These are phyloP conservation scores for Lactifluus echinatus DNA, from an alignment of 768 basidiomycete genomes.

Conservation along the genomic window DNA sequence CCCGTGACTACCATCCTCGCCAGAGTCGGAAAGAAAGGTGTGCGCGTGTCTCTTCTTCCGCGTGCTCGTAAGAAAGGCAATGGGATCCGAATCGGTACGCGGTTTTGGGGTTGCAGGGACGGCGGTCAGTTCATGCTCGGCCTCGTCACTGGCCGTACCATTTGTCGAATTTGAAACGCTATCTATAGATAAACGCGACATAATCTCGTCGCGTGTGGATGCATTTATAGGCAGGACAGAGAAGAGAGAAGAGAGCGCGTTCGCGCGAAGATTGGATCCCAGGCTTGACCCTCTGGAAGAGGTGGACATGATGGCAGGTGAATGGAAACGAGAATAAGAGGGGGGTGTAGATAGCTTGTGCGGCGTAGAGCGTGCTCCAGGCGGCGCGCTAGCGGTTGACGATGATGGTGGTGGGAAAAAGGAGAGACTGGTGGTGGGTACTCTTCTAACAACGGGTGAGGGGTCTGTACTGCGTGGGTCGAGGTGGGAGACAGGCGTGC, in stretches of 20 bases:
- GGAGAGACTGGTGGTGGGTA: constrained; percentile 27
- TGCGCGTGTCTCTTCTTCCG: background rate
- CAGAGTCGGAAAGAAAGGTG: background rate
- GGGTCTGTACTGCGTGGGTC: background rate
- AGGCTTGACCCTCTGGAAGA: background rate
- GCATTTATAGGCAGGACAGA: constrained; percentile 18
- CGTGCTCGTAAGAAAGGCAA: background rate
- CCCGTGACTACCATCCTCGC: background rate
- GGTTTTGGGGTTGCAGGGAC: constrained; percentile 13
- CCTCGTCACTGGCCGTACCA: constrained; percentile 15
- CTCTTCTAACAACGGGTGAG: constrained; percentile 23
- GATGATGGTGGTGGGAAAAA: constrained; percentile 26
- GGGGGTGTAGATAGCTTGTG: background rate
- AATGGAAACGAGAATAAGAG: background rate
- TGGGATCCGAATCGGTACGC: background rate
- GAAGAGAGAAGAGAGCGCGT: constrained; percentile 16
- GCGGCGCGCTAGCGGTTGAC: constrained; percentile 1
- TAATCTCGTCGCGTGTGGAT: constrained; percentile 18
- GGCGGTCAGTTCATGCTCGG: constrained; percentile 15
- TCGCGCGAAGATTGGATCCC: constrained; percentile 4
- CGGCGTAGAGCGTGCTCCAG: background rate
- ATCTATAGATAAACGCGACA: constrained; percentile 21
- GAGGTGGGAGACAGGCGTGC: background rate
- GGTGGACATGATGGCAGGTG: background rate
- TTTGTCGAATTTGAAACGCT: constrained; percentile 15